Percentiles rank a stretch among this genome's conserved stretches.
Evolutionary conservation across 2,329 filamentous ascomycete genomes (phyloP).

Genomic region (Cladosporium oxysporum): DNA sequence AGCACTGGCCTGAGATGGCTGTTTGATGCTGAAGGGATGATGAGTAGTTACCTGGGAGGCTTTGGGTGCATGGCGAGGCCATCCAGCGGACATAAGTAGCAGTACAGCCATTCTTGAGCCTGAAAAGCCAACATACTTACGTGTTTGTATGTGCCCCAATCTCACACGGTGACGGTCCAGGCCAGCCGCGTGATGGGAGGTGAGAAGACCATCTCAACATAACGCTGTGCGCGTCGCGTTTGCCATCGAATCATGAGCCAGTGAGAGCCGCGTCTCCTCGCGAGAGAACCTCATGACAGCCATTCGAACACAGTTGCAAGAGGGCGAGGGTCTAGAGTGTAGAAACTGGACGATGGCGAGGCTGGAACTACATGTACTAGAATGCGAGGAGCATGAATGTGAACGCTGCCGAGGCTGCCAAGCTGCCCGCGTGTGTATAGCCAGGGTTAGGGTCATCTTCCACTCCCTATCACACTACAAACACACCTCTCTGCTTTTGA

Average conservation of each 20-base stretch:
- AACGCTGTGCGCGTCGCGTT: not conserved
- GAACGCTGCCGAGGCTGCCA: no score
- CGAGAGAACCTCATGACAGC: not conserved
- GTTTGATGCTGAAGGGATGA: not conserved
- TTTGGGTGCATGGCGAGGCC: not conserved
- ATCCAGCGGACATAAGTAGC: not conserved
- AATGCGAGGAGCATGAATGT: no score
- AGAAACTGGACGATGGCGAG: not conserved
- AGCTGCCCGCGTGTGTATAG: no score
- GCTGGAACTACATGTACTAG: not conserved
- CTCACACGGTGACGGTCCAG: not conserved
- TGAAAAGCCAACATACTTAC: not conserved
- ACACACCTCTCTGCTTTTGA: no score
- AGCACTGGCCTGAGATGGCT: not conserved
- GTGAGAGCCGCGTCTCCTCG: not conserved
- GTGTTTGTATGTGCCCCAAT: not conserved
- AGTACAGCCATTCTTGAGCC: not conserved
- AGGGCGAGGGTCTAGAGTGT: not conserved
- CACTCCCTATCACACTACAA: no score
- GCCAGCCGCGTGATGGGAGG: not conserved
- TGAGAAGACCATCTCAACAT: not conserved
- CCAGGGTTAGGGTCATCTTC: no score
- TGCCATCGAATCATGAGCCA: not conserved
- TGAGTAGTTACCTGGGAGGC: not conserved
- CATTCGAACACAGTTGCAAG: not conserved